Evolutionary conservation across 2,329 filamentous ascomycete genomes (phyloP).

Genomic region (Cyphellophora europaea): DNA sequence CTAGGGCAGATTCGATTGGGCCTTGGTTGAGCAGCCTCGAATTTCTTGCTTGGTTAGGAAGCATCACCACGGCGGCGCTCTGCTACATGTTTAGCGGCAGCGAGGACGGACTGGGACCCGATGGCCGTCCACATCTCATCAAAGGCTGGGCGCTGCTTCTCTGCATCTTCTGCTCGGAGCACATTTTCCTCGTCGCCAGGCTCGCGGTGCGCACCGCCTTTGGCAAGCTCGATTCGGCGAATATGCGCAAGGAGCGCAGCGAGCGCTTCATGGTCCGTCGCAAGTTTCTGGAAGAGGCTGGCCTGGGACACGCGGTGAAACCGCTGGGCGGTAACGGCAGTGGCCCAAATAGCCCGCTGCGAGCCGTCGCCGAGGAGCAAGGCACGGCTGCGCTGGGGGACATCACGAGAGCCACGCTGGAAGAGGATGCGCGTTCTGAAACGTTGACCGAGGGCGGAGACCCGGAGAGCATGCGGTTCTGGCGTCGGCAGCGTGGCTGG

Average conservation of each 20-base stretch:
- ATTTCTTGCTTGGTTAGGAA: conserved; percentile 91
- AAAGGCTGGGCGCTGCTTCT: conserved; percentile 73
- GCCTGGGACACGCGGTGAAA: conserved; percentile 35
- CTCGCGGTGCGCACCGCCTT: conserved; percentile 64
- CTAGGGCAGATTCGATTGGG: conserved; percentile 86
- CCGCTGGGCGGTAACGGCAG: conserved; percentile 53
- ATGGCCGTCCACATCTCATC: conserved; percentile 60
- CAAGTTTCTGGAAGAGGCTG: conserved; percentile 63
- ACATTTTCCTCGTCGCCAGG: conserved; percentile 75
- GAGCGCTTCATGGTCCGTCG: conserved; percentile 76
- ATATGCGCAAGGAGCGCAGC: conserved; percentile 72
- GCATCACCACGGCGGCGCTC: conserved; percentile 74
- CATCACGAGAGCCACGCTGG: conserved; percentile 28
- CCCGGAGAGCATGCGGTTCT: conserved; percentile 27
- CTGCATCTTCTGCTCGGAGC: conserved; percentile 76
- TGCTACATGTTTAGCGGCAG: conserved; percentile 74
- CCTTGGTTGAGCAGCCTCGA: conserved; percentile 80
- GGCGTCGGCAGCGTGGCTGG: conserved; percentile 36
- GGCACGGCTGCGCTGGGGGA: conserved; percentile 17
- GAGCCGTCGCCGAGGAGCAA: conserved; percentile 43
- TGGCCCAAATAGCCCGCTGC: conserved; percentile 41
- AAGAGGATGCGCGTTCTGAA: conserved; percentile 31
- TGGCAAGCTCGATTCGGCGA: conserved; percentile 73
- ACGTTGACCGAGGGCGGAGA: conserved; percentile 22
- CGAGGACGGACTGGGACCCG: conserved; percentile 44